phyloP scores from a whole-genome alignment of 306 rosid species.

The Trichosanthes truncata region DNA sequence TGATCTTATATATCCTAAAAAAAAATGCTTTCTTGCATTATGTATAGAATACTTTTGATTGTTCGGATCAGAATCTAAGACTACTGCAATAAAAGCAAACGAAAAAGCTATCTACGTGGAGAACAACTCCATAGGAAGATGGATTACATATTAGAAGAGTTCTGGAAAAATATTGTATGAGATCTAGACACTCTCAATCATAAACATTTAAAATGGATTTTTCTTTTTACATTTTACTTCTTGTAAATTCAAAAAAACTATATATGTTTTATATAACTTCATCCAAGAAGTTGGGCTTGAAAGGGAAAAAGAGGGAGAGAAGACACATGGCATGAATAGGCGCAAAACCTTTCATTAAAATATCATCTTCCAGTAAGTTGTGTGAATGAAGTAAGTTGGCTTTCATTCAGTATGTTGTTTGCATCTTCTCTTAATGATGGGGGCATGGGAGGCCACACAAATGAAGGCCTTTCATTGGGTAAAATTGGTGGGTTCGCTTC shows the following conservation, averaged over 20 bases:
- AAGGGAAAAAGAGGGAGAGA: neutral
- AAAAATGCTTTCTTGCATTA: too few species aligned
- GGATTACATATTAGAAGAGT: too few species aligned
- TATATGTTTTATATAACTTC: too few species aligned
- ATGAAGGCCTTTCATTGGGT: constrained; percentile 46
- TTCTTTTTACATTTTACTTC: too few species aligned
- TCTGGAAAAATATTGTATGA: neutral
- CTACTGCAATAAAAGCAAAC: too few species aligned
- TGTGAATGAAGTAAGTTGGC: neutral
- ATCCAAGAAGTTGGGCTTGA: neutral
- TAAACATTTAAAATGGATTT: too few species aligned
- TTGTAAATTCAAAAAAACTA: too few species aligned
- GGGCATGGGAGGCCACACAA: constrained; percentile 45
- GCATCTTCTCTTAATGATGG: constrained; percentile 23
- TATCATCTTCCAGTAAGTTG: neutral
- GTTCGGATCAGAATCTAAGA: too few species aligned
- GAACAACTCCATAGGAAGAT: too few species aligned
- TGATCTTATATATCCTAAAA: too few species aligned
- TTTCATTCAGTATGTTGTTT: neutral
- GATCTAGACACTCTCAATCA: neutral
- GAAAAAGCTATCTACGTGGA: too few species aligned
- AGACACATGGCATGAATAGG: neutral
- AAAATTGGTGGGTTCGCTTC: constrained; percentile 37
- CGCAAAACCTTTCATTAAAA: neutral
- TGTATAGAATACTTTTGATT: too few species aligned